Conservation (phyloP, 2,329 filamentous ascomycete species). For the Nannizziopsis barbatae region DNA sequence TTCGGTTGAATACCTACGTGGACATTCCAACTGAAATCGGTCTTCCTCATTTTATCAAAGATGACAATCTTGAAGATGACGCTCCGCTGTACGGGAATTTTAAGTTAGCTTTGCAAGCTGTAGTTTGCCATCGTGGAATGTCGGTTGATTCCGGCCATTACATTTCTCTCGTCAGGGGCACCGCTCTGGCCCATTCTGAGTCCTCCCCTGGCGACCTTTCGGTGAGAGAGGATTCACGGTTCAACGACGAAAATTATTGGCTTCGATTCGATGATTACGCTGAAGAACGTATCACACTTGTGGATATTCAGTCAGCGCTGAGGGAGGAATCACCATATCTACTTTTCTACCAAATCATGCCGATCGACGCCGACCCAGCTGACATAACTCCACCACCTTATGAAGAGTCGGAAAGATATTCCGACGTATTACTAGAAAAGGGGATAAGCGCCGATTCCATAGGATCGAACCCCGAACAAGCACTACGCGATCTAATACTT, state of each 20-base stretch:
- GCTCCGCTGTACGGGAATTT: conserved; percentile 72
- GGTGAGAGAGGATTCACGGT: conserved; percentile 11
- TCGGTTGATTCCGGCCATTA: conserved; percentile 87
- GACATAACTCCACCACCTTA: conserved; percentile 18
- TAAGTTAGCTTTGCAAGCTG: conserved; percentile 80
- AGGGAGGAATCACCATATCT: conserved; percentile 87
- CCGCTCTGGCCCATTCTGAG: conserved; percentile 25
- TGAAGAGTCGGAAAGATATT: conserved; percentile 6
- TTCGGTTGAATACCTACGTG: conserved; percentile 67
- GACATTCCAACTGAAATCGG: conserved; percentile 81
- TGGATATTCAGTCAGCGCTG: conserved; percentile 68
- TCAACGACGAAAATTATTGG: conserved; percentile 66
- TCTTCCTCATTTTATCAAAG: conserved; percentile 79
- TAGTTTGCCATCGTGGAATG: conserved; percentile 82
- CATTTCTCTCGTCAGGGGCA: conserved; percentile 69
- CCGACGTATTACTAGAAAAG: conserved; percentile 4
- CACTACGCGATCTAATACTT: neutral
- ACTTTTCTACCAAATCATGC: conserved; percentile 88
- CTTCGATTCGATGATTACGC: conserved; percentile 85
- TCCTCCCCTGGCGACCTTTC: conserved; percentile 18
- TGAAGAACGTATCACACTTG: conserved; percentile 57
- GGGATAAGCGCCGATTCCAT: neutral
- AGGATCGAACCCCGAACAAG: neutral
- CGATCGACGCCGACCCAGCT: conserved; percentile 58
- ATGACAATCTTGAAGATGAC: conserved; percentile 57